Evolutionary conservation across 2,329 filamentous ascomycete species (phyloP).

Genomic region (Colletotrichum sp.): DNA sequence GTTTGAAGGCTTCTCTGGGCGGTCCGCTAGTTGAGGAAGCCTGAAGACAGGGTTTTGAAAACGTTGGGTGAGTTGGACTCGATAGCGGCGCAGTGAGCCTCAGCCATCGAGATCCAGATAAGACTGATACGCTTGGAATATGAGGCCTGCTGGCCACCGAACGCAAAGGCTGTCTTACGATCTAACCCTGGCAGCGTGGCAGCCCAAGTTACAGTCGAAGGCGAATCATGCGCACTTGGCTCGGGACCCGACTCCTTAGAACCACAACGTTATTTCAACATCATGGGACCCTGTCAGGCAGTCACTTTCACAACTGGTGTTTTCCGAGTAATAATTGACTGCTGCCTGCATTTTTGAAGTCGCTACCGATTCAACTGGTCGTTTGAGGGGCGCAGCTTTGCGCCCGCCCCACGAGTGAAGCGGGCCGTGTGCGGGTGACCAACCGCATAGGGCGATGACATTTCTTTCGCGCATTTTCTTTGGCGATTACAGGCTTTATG

Average conservation of each 20-base stretch:
- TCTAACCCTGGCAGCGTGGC: not conserved
- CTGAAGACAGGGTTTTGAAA: not conserved
- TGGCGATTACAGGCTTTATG: not conserved
- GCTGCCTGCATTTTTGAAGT: not conserved
- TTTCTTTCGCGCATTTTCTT: not conserved
- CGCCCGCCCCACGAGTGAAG: not conserved
- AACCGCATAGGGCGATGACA: not conserved
- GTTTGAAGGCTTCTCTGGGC: not conserved
- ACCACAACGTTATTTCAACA: not conserved
- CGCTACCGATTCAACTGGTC: not conserved
- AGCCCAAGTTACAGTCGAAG: not conserved
- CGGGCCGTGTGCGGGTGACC: not conserved
- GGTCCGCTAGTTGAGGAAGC: not conserved
- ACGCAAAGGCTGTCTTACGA: not conserved
- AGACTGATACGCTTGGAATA: not conserved
- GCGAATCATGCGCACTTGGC: not conserved
- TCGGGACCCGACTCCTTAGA: not conserved
- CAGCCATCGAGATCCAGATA: not conserved
- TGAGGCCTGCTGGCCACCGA: not conserved
- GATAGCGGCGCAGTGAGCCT: accelerated
- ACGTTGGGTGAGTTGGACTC: not conserved
- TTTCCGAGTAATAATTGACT: not conserved
- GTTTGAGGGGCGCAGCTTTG: not conserved
- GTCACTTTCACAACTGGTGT: not conserved
- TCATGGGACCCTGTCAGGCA: not conserved